Evolutionary conservation across 352 stramenopile genomes (phyloP), one percentile per base, ranked within the genome.

Genomic region (Pythium sp.): DNA sequence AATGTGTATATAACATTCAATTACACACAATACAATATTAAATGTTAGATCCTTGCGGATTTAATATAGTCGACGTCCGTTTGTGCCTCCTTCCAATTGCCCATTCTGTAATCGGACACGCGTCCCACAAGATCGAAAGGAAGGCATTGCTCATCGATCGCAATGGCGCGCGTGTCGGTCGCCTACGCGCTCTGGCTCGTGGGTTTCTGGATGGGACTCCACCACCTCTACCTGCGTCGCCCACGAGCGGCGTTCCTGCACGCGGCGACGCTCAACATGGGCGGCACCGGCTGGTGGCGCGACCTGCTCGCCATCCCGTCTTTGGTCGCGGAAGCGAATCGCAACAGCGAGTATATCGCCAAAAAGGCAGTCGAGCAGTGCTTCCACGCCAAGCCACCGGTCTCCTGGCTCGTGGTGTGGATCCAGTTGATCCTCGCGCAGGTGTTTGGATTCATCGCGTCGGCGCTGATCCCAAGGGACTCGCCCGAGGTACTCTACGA

Each of bases 141-240:
- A 26, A 22, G 34, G 5, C 15, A 60, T 60, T 30, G 55, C 55
- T 28, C 46, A 3, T 28, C 26, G 30, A 18, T 20, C 28, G 1
- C 20, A 61, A 61, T 51, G 43, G 43, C 43, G 56, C 56, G n/a
- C 56, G 32, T 26, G 56, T 47, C 32, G 18, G 56, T 62, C 30
- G 56, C 56, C 9, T 76, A 73, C 47, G 18, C n/a, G 51, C 67
- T 76, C 28, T 76, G 70, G 70, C 41, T 76, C 43, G 57, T 73
- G 2, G 70, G 70, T 43, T 64, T 70, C 54, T 73, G 61, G 62
- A 30, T 60, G 36, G 70, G 70, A 5, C 70, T 76, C 15, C 70
- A 73, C 34, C 58, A 76, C 46, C 67, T 76, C 34, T 76, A 76
- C 34, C 46, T 76, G 22, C 32, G 64, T 20, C 70, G 67, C 18